Base-by-base conservation (phyloP, 2,329 filamentous ascomycete species). In the Alternaria sp. region DNA sequence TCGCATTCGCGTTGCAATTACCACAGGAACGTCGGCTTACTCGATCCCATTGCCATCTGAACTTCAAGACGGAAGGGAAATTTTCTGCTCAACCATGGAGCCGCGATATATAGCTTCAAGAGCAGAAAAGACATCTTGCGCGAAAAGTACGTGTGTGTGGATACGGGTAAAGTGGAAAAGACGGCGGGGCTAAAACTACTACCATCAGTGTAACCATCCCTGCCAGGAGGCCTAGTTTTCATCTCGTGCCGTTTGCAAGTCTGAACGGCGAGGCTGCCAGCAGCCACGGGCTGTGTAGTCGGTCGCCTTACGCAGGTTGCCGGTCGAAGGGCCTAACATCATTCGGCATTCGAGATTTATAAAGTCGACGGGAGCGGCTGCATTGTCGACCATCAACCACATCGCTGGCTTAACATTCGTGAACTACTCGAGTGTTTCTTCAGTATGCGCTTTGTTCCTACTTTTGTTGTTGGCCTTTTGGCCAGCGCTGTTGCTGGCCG, bases 401-500 rank as follows among this genome's bases (percentile, higher is more conserved):
- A 30, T 50, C 25, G n/a, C 26, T 30, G 47, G 26, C 6, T 30
- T 50, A 7, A 28, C 28, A 50, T 30, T 45, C 15, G 26, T 30
- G 26, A 12, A 30, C 11, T 11, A 50, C 9, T 50, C 5, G 26
- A 6, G 23, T 17, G 21, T 45, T 23, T n/a, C 15, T 12, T 13
- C 13, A 56, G n/a, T 9, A 67, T 67, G 61, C 62, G 50, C 36
- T 65, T 60, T 30, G 17, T 53, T 59, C 47, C 45, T 52, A 51
- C 51, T 17, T 32, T 59, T 21, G 51, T 36, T 15, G 57, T 53
- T 32, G 43, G 47, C 46, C 43, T 62, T 32, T 32, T 67, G 32
- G 59, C 50, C 32, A 58, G 47, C 36, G 19, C 62, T 25, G 57
- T 36, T n/a, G 51, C 56, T 23, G 56, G 59, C 17, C 47, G 47